Base-by-base conservation (phyloP, 2,329 filamentous ascomycete species). In the Massarina eburnea region DNA sequence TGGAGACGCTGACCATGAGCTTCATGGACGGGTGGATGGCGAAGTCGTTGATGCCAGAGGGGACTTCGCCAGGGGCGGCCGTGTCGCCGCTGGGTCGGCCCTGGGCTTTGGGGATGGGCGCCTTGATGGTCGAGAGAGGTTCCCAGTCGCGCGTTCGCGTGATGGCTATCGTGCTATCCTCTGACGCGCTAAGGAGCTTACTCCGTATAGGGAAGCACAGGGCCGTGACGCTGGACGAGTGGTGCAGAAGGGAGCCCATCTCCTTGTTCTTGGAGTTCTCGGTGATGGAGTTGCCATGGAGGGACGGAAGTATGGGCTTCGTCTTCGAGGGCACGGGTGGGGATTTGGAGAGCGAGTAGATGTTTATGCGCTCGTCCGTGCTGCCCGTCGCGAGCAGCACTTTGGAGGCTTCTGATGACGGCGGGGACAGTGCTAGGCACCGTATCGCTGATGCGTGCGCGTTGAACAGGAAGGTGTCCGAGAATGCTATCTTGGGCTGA, bases 1-100 rank as follows among this genome's bases (percentile, higher is more conserved):
- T 89, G 57, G 89, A 87, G 8, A 97, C 91, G 58, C 84, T 95
- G 49, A 99, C 83, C 89, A 97, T 96, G 40, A 99, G 77, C 74
- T 96, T 97, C 81, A 95, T 89, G 68, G 89, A 95, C 0, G 94
- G 92, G 68, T 99, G 94, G 20, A 99, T 87, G 2, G 92, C 90
- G 68, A 99, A 95, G 68, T 91, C 89, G 68, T 96, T 97, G 57
- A 97, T 83, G 15, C 94, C 94, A n/a, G 85, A 82, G 0, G 91
- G 91, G 20, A 87, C 83, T 38, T 84, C 88, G 15, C 90, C 91
- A 9, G 86, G 81, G 2, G 87, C 85, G 7, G 91, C 90, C 15
- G 92, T 97, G 69, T 96, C 92, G 48, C 92, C 92, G 57, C 85
- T 92, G 8, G 92, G 91, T 52, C 91, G 80, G 22, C 90, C 90